Conservation (phyloP, 2,329 filamentous ascomycete species). For the Scedosporium aurantiacum region DNA sequence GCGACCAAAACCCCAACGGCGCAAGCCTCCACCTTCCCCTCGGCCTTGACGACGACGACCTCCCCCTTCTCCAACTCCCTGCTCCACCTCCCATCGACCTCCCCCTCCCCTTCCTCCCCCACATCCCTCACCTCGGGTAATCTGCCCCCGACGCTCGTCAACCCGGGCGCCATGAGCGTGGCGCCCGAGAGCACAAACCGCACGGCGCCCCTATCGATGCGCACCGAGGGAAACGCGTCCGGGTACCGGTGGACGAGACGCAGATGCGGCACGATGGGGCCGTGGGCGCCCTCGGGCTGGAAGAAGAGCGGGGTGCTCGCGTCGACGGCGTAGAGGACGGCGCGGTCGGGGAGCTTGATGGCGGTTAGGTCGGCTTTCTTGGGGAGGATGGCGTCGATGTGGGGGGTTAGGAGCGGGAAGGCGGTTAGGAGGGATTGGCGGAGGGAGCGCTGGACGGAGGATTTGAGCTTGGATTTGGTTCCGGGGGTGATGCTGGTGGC, state of each 20-base stretch:
- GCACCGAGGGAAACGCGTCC: constrained; percentile 67
- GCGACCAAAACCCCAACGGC: constrained; percentile 75
- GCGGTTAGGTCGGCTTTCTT: constrained; percentile 87
- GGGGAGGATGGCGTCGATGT: constrained; percentile 89
- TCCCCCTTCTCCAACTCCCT: constrained; percentile 66
- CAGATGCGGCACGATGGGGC: constrained; percentile 76
- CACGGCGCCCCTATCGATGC: constrained; percentile 92
- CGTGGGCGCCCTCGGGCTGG: constrained; percentile 55
- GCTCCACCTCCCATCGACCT: constrained; percentile 45
- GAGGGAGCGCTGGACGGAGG: constrained; percentile 79
- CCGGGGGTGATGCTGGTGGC: constrained; percentile 55
- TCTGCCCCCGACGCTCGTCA: constrained; percentile 73
- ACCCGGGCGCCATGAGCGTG: constrained; percentile 87
- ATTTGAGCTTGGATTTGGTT: constrained; percentile 94
- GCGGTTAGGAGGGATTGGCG: constrained; percentile 71
- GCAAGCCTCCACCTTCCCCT: constrained; percentile 88
- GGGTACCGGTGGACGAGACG: constrained; percentile 85
- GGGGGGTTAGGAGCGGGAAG: constrained; percentile 74
- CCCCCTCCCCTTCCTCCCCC: constrained; percentile 25
- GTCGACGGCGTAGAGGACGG: constrained; percentile 77
- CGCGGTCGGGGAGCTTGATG: constrained; percentile 86
- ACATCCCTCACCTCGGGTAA: constrained; percentile 44
- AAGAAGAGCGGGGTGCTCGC: constrained; percentile 68
- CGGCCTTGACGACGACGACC: constrained; percentile 79
- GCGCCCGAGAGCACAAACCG: constrained; percentile 91